Evolutionary conservation across 139 green algal species (phyloP).

Genomic region (Chlorella sp.): DNA sequence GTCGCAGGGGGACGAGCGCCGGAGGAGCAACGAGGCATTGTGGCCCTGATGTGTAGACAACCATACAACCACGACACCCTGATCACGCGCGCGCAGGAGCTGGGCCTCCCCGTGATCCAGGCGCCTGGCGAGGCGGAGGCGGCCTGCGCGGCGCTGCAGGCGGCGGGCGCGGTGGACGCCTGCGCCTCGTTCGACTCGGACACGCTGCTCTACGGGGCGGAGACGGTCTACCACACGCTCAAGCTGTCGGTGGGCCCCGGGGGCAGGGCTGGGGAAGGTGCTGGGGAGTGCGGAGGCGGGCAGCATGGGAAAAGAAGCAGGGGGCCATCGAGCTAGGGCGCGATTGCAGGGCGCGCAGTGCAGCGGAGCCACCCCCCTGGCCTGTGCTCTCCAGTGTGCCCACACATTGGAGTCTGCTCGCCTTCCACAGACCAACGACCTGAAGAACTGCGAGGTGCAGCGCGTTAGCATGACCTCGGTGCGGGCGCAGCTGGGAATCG

Average conservation of each 20-base stretch:
- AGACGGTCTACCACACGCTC: constrained; percentile 50
- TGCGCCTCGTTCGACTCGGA: constrained; percentile 65
- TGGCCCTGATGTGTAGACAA: too few relatives aligned
- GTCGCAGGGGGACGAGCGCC: too few relatives aligned
- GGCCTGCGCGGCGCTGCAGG: constrained; percentile 67
- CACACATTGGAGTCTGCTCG: too few relatives aligned
- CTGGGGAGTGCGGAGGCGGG: too few relatives aligned
- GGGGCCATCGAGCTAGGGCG: neutral
- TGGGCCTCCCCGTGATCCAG: constrained; percentile 73
- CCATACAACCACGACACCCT: neutral
- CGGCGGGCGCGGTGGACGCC: constrained; percentile 51
- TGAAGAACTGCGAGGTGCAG: constrained; percentile 19
- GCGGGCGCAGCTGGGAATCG: constrained; percentile 30
- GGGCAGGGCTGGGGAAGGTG: too few relatives aligned
- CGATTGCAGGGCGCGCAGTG: neutral
- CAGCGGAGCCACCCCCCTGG: neutral
- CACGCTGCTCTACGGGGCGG: constrained; percentile 74
- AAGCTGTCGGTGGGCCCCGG: constrained; percentile 43
- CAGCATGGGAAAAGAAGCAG: neutral
- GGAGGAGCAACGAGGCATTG: too few relatives aligned
- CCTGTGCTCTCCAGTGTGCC: neutral
- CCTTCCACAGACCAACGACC: constrained; percentile 18
- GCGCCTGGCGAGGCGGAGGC: constrained; percentile 79
- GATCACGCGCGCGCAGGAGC: neutral
- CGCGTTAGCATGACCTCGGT: constrained; percentile 12